Evolutionary conservation across 306 rosid genomes (phyloP).

Genomic region (Mimosa bimucronata): DNA sequence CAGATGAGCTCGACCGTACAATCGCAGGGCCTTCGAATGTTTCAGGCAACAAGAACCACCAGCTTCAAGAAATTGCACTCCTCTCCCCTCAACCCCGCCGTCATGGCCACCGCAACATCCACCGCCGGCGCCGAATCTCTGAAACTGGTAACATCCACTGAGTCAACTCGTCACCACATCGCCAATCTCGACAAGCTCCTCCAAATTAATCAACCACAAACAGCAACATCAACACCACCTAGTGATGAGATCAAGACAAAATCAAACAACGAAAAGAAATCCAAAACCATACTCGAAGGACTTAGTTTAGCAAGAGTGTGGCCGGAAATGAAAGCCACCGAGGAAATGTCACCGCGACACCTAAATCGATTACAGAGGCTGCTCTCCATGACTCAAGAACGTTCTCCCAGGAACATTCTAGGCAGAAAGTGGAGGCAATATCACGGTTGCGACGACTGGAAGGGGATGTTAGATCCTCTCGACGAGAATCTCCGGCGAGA

Average conservation of each 20-base stretch:
- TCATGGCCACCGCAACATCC: conserved; percentile 29
- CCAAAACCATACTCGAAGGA: conserved; percentile 53
- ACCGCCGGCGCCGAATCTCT: neutral
- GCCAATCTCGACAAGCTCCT: conserved; percentile 79
- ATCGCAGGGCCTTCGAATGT: conserved; percentile 46
- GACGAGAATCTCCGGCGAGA: conserved; percentile 96
- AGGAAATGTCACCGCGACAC: conserved; percentile 86
- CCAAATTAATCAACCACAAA: conserved; percentile 31
- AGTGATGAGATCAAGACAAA: neutral
- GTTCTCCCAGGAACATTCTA: conserved; percentile 73
- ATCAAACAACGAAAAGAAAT: conserved; percentile 42
- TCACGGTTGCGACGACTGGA: conserved; percentile 82
- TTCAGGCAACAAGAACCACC: conserved; percentile 51
- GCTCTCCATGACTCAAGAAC: conserved; percentile 66
- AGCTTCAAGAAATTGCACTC: conserved; percentile 54
- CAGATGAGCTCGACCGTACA: conserved; percentile 57
- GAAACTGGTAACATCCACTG: conserved; percentile 29
- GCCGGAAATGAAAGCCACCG: conserved; percentile 67
- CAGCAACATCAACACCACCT: neutral
- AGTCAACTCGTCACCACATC: conserved; percentile 57
- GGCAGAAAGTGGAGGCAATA: conserved; percentile 75
- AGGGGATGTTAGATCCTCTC: conserved; percentile 81
- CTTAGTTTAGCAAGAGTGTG: conserved; percentile 60
- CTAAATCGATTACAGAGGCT: conserved; percentile 65
- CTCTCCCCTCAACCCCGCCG: conserved; percentile 49